Evolutionary conservation across 345 rosid genomes (phyloP), one percentile per base, ranked within the genome.

Genomic region (Eutrema heterophyllum): DNA sequence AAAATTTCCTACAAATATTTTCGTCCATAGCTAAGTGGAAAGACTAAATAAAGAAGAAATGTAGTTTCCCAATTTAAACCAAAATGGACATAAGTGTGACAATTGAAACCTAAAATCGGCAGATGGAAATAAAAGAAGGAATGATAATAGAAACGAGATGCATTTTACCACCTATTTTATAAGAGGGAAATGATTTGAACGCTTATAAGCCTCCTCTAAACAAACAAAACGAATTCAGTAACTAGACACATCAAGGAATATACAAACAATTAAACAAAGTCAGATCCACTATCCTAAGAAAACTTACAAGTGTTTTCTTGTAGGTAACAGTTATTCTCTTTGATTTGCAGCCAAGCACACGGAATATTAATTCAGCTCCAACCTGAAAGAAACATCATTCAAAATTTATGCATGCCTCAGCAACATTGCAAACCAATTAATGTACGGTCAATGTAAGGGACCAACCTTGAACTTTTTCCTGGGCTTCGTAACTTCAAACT

Each of bases 311-410:
- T 64, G 96, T 82, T 84, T 92, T 90, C 90, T 95, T 95, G 86
- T 86, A 87, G 7, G 99, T 95, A 39, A 95, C 91, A 40, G 97
- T 92, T 75, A 95, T 86, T 86, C 97, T 88, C 86, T 95, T 95
- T 18, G 92, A 87, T 78, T 92, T 95, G 87, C 93, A 91, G 71
- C 99, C 99, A 74, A 95, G 96, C 54, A 92, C 96, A 30, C 99
- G 98, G 70, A 95, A 95, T 48, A 78, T 52, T 71, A 95, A 76
- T 70, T 95, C 97, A 80, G 86, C 88, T 80, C 97, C 99, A 62
- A 87, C 93, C 98, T 95, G 88, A 38, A 74, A 35, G 53, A 59
- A 59, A 33, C 65, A 40, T 49, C 64, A 64, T 57, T 50, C 30
- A 58, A 27, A 61, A 51, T 8, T 79, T 49, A 15, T 10, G 73